These are phyloP conservation scores for Geotrichum macrosporum DNA, from an alignment of 1,139 yeast species.

Conservation along the genomic window DNA sequence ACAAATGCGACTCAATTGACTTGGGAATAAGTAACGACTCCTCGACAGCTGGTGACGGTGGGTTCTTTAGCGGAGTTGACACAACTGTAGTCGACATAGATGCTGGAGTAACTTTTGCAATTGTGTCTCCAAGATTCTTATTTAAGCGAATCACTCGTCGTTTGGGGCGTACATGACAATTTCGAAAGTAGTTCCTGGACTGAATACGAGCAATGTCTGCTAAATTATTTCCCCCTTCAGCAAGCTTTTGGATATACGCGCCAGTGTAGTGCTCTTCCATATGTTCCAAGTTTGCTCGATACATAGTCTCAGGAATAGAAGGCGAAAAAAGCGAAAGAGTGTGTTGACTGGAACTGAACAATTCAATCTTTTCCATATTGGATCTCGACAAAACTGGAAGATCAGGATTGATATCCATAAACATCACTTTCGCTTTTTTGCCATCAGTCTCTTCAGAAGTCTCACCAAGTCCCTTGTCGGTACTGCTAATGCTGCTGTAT, in stretches of 20 bases:
- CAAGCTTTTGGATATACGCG: slow-evolving; percentile 24
- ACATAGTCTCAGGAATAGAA: slow-evolving; percentile 51
- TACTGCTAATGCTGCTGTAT: too few relatives aligned
- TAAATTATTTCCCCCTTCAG: slow-evolving; percentile 28
- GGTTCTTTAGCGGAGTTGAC: slow-evolving; percentile 1
- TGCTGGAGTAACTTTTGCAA: slow-evolving; percentile 6
- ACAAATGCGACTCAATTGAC: too few relatives aligned
- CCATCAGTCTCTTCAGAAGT: slow-evolving; percentile 1
- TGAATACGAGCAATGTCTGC: slow-evolving; percentile 32
- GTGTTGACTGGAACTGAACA: slow-evolving; percentile 69
- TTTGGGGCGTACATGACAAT: slow-evolving; percentile 30
- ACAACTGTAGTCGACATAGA: too few relatives aligned
- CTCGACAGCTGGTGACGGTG: background rate
- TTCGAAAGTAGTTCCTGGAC: slow-evolving; percentile 28
- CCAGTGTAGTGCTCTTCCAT: slow-evolving; percentile 12
- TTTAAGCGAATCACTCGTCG: slow-evolving; percentile 34
- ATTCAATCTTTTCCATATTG: slow-evolving; percentile 63
- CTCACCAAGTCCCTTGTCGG: too few relatives aligned
- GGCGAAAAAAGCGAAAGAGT: slow-evolving; percentile 68
- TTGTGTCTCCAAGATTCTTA: slow-evolving; percentile 9
- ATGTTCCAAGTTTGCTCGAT: slow-evolving; percentile 43
- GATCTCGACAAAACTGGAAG: slow-evolving; percentile 59
- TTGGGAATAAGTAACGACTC: slow-evolving; percentile 6
- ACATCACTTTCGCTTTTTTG: slow-evolving; percentile 27
- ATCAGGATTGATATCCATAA: slow-evolving; percentile 53